Base-by-base conservation (phyloP, 2,329 filamentous ascomycete species). In the Neonectria punicea region DNA sequence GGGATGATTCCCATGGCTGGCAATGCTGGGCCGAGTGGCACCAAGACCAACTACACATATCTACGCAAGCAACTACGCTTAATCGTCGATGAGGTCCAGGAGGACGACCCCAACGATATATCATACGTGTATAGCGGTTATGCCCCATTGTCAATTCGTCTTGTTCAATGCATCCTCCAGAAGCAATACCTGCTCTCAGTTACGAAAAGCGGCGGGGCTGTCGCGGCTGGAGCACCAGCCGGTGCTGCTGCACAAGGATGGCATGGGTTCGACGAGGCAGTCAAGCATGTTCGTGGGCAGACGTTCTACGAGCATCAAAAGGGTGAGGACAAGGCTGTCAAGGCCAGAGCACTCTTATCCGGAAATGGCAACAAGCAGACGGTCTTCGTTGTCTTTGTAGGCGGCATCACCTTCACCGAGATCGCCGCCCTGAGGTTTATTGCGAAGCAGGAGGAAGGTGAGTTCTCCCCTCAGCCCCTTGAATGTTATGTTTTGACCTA, bases 81-180 rank as follows among this genome's bases (percentile, higher is more conserved):
- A 16, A 97, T 98, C 76, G 92, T 98, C 61, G 96, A 99, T 77
- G 96, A 98, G 77, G 95, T 99, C 43, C 94, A 97, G 76, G 96
- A 99, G 79, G 90, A 96, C 64, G 92, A 97, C 51, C 96, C 96
- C 3, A 93, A 96, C 74, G 96, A 99, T 73, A 91, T 98, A 66
- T 92, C 94, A n/a, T 99, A 99, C 75, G 94, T 98, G 11, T 99
- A 98, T 80, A 97, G 93, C 69, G 97, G 96, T 57, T 99, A 98
- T 76, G 96, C 97, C 5, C 97, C 96, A 0, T 86, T 99, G 13
- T 97, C 93, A 49, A 88, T 98, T 58, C 90, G 96, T 16, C 87
- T 99, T 5, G 91, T 99, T 6, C 97, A 99, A 79, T 96, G 93
- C 76, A 88, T 98, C 54, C 81, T 99, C 53, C 94, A 98, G 78